Conservation (phyloP, 257 asterid genomes). For the Nicotiana obtusifolia region DNA sequence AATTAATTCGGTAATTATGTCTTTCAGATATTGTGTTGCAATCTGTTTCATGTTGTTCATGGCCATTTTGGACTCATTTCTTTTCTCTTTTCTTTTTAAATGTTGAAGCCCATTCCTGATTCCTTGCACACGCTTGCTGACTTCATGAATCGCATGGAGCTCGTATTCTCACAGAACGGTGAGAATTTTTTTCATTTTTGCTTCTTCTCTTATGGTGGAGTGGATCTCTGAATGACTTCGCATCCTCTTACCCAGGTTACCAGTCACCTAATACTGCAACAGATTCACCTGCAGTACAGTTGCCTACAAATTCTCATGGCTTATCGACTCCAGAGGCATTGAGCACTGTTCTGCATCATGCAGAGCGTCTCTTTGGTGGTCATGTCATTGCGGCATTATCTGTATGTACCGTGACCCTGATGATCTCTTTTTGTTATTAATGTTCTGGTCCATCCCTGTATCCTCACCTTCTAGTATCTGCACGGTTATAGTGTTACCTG, state of each 20-base stretch:
- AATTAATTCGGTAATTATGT: slow-evolving; percentile 50
- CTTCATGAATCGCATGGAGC: slow-evolving; percentile 79
- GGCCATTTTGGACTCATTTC: neutral
- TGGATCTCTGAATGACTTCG: slow-evolving; percentile 4
- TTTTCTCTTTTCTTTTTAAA: slow-evolving; percentile 15
- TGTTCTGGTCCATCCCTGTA: neutral
- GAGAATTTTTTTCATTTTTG: slow-evolving; percentile 12
- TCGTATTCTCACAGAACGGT: slow-evolving; percentile 62
- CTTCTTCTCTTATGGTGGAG: slow-evolving; percentile 7
- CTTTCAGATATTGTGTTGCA: neutral
- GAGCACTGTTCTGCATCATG: slow-evolving; percentile 51
- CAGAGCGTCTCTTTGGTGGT: slow-evolving; percentile 61
- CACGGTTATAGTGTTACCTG: neutral
- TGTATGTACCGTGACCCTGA: slow-evolving; percentile 40
- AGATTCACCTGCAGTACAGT: slow-evolving; percentile 31
- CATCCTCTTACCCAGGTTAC: slow-evolving; percentile 6
- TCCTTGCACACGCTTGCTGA: slow-evolving; percentile 79
- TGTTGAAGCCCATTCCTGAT: slow-evolving; percentile 76
- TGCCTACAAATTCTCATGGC: slow-evolving; percentile 63
- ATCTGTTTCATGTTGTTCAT: neutral
- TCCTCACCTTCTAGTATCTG: neutral
- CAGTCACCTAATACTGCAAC: slow-evolving; percentile 38
- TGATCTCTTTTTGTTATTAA: neutral
- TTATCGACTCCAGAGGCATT: slow-evolving; percentile 63
- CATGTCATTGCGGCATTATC: slow-evolving; percentile 71